A percentile compares a stretch with the other conserved stretches of the same genome.
Conservation (phyloP, 768 basidiomycete species). For the Nidularia pulvinata region DNA sequence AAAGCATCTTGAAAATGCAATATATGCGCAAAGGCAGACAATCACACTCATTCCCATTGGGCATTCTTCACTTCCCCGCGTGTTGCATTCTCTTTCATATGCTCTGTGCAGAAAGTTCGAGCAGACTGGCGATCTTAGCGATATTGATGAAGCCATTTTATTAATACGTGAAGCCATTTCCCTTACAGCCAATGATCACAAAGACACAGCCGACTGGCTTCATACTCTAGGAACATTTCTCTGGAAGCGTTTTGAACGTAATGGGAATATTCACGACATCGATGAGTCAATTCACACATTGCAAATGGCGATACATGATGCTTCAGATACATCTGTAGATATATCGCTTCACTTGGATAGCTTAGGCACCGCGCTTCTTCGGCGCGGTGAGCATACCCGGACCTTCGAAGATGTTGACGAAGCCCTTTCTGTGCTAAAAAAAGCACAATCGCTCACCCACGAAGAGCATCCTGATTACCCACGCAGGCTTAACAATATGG, state of each 20-base stretch:
- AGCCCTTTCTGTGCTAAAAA: background rate
- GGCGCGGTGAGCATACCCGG: background rate
- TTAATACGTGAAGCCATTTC: background rate
- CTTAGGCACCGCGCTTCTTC: background rate
- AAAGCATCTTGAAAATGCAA: background rate
- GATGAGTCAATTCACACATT: background rate
- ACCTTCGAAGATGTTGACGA: constrained; percentile 1
- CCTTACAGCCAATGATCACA: background rate
- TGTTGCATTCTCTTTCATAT: background rate
- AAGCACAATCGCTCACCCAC: background rate
- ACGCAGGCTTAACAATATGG: background rate
- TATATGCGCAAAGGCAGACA: background rate
- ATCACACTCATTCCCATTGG: background rate
- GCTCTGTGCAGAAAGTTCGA: background rate
- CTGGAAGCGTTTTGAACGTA: background rate
- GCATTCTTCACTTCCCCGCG: background rate
- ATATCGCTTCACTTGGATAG: background rate
- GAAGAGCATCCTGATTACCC: background rate
- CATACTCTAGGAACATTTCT: background rate
- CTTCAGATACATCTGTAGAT: background rate
- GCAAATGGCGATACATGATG: background rate
- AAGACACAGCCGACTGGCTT: background rate
- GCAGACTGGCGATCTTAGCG: background rate
- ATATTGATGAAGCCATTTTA: background rate
- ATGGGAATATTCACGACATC: background rate